Evolutionary conservation across 768 basidiomycete genomes (phyloP).

Genomic region (Coprinellus micaceus): DNA sequence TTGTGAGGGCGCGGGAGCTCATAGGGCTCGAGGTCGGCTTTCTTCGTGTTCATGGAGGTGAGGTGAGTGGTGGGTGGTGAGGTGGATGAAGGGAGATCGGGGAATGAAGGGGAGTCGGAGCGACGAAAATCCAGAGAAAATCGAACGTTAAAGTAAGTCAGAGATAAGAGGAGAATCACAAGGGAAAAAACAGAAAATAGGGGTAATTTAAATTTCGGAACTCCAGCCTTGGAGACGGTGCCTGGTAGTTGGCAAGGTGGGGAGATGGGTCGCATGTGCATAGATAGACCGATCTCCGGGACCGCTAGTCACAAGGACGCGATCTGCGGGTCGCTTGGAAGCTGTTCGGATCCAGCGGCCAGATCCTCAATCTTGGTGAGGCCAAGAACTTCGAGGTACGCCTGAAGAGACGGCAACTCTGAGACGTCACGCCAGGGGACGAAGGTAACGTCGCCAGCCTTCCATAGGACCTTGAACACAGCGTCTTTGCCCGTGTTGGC

Average conservation of each 20-base stretch:
- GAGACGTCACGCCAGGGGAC: slow-evolving; percentile 14
- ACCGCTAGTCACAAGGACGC: neutral
- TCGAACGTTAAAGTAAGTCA: too few relatives aligned
- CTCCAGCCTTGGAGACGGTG: too few relatives aligned
- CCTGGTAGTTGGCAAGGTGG: too few relatives aligned
- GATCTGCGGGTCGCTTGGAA: neutral
- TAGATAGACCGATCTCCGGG: too few relatives aligned
- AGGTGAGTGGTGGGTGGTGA: neutral
- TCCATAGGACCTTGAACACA: slow-evolving; percentile 26
- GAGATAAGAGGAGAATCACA: too few relatives aligned
- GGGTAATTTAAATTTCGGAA: too few relatives aligned
- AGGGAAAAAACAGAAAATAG: neutral
- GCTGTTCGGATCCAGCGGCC: neutral
- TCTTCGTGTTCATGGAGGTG: neutral
- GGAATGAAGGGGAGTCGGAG: neutral
- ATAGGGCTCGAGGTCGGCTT: neutral
- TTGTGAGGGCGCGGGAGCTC: neutral
- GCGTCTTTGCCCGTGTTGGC: slow-evolving; percentile 15
- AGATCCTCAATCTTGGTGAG: neutral
- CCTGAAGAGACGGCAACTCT: neutral
- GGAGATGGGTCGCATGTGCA: too few relatives aligned
- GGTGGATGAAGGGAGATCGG: neutral
- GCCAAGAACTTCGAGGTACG: neutral
- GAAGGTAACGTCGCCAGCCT: slow-evolving; percentile 31
- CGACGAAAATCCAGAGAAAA: neutral